A percentile compares a stretch with the other conserved stretches of the same genome.
phyloP scores from a whole-genome alignment of 2,329 filamentous ascomycete species.

The Sarocladiaceae sp. region DNA sequence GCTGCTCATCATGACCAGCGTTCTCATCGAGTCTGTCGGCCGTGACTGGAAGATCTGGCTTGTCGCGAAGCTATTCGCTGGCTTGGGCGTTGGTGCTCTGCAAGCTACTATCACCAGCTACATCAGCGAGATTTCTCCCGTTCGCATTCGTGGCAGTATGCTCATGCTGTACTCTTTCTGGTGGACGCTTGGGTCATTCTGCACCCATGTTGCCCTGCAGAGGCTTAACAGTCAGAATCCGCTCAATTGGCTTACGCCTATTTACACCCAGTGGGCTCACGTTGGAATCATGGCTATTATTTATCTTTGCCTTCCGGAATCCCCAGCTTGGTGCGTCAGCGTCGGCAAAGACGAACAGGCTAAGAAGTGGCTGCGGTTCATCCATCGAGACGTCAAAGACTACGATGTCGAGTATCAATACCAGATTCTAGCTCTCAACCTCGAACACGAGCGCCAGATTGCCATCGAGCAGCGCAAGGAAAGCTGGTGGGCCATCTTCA shows the following conservation, averaged over 20 bases:
- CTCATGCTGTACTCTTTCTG: slow-evolving; percentile 39
- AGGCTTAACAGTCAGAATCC: slow-evolving; percentile 24
- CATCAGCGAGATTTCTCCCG: slow-evolving; percentile 35
- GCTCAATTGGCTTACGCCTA: slow-evolving; percentile 30
- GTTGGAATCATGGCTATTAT: slow-evolving; percentile 32
- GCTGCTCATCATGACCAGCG: slow-evolving; percentile 26
- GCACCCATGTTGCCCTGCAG: slow-evolving; percentile 36
- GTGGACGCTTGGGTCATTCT: slow-evolving; percentile 38
- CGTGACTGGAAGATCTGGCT: slow-evolving; percentile 36
- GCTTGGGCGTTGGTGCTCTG: slow-evolving; percentile 37
- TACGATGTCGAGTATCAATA: slow-evolving; percentile 16
- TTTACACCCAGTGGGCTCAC: slow-evolving; percentile 42
- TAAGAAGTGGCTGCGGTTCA: slow-evolving; percentile 15
- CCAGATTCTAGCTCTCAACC: slow-evolving; percentile 13
- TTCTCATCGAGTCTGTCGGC: slow-evolving; percentile 32
- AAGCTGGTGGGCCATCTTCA: slow-evolving; percentile 19
- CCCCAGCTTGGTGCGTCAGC: slow-evolving; percentile 33
- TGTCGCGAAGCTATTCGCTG: slow-evolving; percentile 26
- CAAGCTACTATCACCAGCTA: slow-evolving; percentile 37
- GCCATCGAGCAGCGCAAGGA: slow-evolving; percentile 17
- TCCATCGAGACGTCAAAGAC: slow-evolving; percentile 18
- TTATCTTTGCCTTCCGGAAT: slow-evolving; percentile 31
- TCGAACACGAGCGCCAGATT: slow-evolving; percentile 18
- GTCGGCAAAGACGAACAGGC: slow-evolving; percentile 17
- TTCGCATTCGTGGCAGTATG: slow-evolving; percentile 32